A percentile compares a stretch with the other conserved stretches of the same genome.
Evolutionary conservation across 2,329 filamentous ascomycete genomes (phyloP).

Genomic region (Xylariaceae sp.): DNA sequence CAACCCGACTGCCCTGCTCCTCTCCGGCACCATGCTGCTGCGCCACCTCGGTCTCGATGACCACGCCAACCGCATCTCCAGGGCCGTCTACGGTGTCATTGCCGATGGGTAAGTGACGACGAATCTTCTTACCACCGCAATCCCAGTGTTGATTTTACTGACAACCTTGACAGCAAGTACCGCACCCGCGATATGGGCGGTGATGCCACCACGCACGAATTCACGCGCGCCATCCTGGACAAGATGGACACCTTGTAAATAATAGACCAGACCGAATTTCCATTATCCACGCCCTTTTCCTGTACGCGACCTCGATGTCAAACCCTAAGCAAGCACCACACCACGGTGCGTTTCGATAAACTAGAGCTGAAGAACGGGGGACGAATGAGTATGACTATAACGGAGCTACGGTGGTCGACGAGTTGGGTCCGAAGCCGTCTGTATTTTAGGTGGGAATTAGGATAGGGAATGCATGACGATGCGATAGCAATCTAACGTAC

Average conservation of each 20-base stretch:
- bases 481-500: constrained; percentile 13
- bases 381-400: constrained; percentile 27
- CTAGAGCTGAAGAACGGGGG: constrained; percentile 26
- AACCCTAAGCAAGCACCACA: constrained; percentile 15
- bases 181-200: constrained; percentile 97
- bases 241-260: constrained; percentile 79
- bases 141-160: constrained; percentile 29
- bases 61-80: constrained; percentile 96
- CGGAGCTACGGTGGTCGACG: constrained; percentile 29
- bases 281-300: constrained; percentile 8
- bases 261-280: constrained; percentile 1
- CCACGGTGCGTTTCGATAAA: constrained; percentile 18
- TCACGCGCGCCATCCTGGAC: constrained; percentile 88
- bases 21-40: constrained; percentile 94
- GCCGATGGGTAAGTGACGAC: constrained; percentile 81
- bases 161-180: constrained; percentile 57
- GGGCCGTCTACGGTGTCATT: constrained; percentile 72
- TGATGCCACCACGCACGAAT: constrained; percentile 82
- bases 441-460: constrained; percentile 30
- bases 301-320: constrained; percentile 22
- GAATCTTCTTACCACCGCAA: constrained; percentile 3
- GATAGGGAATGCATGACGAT: constrained; percentile 17
- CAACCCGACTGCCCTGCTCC: constrained; percentile 92
- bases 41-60: constrained; percentile 95
- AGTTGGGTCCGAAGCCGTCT: constrained; percentile 26